Base-by-base conservation (phyloP, 768 basidiomycete species). In the Rubroboletus satanas region DNA sequence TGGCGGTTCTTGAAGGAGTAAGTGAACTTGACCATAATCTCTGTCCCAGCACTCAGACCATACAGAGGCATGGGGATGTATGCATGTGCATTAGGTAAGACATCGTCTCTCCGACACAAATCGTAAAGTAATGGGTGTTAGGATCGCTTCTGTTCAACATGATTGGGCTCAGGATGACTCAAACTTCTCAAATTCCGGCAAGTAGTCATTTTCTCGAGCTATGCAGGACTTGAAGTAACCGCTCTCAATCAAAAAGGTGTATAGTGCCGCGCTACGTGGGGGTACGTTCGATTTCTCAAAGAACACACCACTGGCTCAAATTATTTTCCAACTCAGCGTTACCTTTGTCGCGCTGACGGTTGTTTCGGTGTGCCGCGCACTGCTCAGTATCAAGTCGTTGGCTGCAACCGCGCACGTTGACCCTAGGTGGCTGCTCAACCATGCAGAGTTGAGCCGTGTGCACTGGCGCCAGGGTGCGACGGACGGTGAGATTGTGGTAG, bases 361-460 rank as follows among this genome's bases (percentile, higher is more conserved):
- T 9, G 58, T 75, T 28, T 67, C 73, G 11, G 70, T 75, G 32
- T 74, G 71, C 38, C 70, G 69, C 12, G 66, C 72, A 18, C 74
- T 75, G 72, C 67, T 77, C 45, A 73, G 69, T 54, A 74, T 76
- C 43, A 70, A 72, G 45, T 77, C 76, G 2, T 62, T 79, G n/a
- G 75, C 79, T 15, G 66, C 71, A 5, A 64, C 68, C 17, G 62
- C 74, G 18, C 73, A 76, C 32, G 74, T 78, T 7, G 73, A 75
- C 35, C 70, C 75, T 2, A 68, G 70, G 11, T 78, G 74, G 77
- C 64, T 79, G 8, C 69, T 80, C 23, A 78, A 70, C 59, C 72
- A 75, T 55, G 71, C 74, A 7, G 77, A 80, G 62, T 68, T 80
- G 26, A 74, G 72, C 38, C 75, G 78, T 26, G 71, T 79, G 4